Base-by-base conservation (phyloP, 2,329 filamentous ascomycete species). In the Fusarium oligoseptatum region DNA sequence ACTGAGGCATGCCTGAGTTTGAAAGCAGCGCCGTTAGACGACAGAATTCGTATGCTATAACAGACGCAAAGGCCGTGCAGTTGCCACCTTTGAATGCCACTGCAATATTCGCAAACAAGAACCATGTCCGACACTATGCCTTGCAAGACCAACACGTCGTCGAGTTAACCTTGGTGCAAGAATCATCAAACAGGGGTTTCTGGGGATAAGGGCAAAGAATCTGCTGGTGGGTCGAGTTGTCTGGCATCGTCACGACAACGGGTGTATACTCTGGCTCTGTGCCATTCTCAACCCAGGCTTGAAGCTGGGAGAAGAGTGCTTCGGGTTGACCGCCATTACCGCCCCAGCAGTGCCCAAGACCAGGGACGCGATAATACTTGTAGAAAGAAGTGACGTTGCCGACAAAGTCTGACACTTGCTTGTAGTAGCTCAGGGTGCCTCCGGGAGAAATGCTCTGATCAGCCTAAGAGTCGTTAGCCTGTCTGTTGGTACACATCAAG, bases 251-350 rank as follows among this genome's bases (percentile, higher is more conserved):
- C 9, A 68, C 37, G 1, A 62, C 48, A 39, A 62, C 24, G 8
- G 68, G 68, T 2, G 66, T 65, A 3, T 12, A 45, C 32, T 65
- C 55, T 2, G 68, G 68, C 20, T 41, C 65, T 15, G 61, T 71
- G 15, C 65, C 65, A 24, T 68, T 71, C 17, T 71, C 68, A 39
- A 71, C 65, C 68, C 68, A 71, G n/a, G 29, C 61, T 62, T 34
- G 56, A 3, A 71, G 56, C n/a, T 60, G 52, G 5, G 36, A 45
- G 43, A 71, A 71, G 10, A 68, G 45, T 6, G 50, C 43, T 17
- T 50, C 39, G 1, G 66, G 66, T 45, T 63, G 66, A 8, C 66
- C 66, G 2, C 63, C 60, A 1, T 58, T 52, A 1, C 66, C 69
- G 7, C 50, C 52, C 45, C 57, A 68, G 41, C 69, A 71, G 41